A percentile compares a stretch with the other conserved stretches of the same genome.
phyloP scores from a whole-genome alignment of 768 basidiomycete genomes.

The Polyporus arcularius region DNA sequence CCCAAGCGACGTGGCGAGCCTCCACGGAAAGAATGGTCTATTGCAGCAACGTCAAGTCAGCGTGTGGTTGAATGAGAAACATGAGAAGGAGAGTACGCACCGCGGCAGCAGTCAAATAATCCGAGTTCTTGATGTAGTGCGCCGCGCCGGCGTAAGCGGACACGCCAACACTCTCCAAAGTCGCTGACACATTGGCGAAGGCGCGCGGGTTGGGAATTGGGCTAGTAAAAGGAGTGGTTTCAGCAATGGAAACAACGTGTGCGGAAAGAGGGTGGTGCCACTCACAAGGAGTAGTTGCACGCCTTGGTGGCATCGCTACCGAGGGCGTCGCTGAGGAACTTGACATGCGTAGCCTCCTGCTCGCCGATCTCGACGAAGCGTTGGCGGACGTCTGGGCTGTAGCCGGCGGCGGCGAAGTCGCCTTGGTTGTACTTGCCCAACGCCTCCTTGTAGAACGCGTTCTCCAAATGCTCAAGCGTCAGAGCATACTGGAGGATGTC shows the following conservation, averaged over 20 bases:
- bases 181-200: slow-evolving; percentile 45
- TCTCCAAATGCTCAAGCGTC: slow-evolving; percentile 49
- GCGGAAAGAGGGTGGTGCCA: too few species aligned
- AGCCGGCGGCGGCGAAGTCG: slow-evolving; percentile 50
- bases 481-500: slow-evolving; percentile 48
- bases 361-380: slow-evolving; percentile 54
- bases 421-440: slow-evolving; percentile 47
- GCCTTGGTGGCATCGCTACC: slow-evolving; percentile 46
- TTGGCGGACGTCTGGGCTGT: slow-evolving; percentile 48
- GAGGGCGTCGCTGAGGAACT: slow-evolving; percentile 48
- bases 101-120: too few species aligned
- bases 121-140: too few species aligned
- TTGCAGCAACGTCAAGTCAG: slow-evolving; percentile 44
- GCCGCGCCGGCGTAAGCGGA: slow-evolving; percentile 63
- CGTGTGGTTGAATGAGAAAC: slow-evolving; percentile 11
- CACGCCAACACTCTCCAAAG: slow-evolving; percentile 55
- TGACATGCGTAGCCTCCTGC: slow-evolving; percentile 59
- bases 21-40: slow-evolving; percentile 57
- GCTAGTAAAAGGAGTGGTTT: too few species aligned
- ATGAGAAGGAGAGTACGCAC: too few species aligned
- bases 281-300: too few species aligned
- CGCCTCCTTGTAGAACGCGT: slow-evolving; percentile 44
- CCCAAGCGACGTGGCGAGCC: slow-evolving; percentile 54
- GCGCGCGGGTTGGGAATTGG: too few species aligned
- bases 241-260: too few species aligned